Percentiles rank a stretch among this genome's conserved stretches.
These are phyloP conservation scores for Azolla pinnata DNA, from an alignment of 75 land plant genomes.

Conservation along the genomic window DNA sequence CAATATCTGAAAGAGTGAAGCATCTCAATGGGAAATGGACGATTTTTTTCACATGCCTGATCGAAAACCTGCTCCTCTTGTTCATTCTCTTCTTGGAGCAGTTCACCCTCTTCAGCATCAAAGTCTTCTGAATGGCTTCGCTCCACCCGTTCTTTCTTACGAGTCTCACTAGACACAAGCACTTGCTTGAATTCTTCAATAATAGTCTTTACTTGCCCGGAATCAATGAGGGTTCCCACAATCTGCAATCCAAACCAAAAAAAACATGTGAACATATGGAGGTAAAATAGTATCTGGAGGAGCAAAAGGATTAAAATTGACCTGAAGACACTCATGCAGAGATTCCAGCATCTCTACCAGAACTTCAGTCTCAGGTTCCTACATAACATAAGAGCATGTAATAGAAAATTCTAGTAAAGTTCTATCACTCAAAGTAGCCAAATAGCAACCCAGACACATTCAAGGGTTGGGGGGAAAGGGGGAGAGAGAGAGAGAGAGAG, in stretches of 20 bases:
- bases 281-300: too few species aligned
- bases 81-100: constrained; percentile 42
- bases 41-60: constrained; percentile 35
- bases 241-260: constrained; percentile 15
- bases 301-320: neutral
- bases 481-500: too few species aligned
- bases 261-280: too few species aligned
- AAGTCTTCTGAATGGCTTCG: constrained; percentile 40
- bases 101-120: constrained; percentile 49
- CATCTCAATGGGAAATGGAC: too few species aligned
- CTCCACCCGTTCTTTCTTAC: constrained; percentile 36
- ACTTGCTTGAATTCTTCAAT: constrained; percentile 44
- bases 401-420: too few species aligned
- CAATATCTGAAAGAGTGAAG: too few species aligned
- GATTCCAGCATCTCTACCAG: constrained; percentile 32
- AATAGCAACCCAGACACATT: too few species aligned
- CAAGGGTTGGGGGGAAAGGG: too few species aligned
- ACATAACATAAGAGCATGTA: neutral
- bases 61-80: constrained; percentile 47
- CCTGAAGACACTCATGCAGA: constrained; percentile 45
- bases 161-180: constrained; percentile 35
- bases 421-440: too few species aligned
- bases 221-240: constrained; percentile 29
- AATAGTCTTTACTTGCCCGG: constrained; percentile 38
- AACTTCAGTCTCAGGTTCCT: constrained; percentile 47